Base-by-base conservation (phyloP, 1,139 yeast species). In the Kodamaea alishanica region DNA sequence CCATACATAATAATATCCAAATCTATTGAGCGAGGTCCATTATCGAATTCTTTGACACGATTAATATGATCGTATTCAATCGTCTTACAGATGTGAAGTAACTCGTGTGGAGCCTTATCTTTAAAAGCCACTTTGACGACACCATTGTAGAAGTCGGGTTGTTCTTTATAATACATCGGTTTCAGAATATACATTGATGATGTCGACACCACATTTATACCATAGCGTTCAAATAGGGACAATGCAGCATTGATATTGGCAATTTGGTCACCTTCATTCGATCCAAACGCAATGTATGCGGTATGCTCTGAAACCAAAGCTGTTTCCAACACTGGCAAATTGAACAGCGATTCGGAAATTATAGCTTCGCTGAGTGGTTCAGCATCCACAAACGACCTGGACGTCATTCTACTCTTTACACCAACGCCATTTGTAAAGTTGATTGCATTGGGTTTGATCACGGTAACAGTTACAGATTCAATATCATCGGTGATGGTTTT, bases 11-110 rank as follows among this genome's bases (percentile, higher is more conserved):
- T 52, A 20, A 92, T 87, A 60, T 92, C 99, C 43, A 92, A 71
- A 55, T 92, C 99, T 40, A 92, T 86, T 7, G 84, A 66, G 43
- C 99, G 70, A 6, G 98, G 98, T 0, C 98, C 97, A 55, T 92
- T 92, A 26, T 86, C 90, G 46, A 87, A 73, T 32, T 79, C 65
- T 56, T 92, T 92, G 22, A 81, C 80, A 37, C 99, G 68, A n/a
- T 75, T 69, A 30, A 90, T 64, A 26, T 75, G 76, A 6, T 77
- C 67, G 51, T 86, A 86, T 59, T 92, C 99, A 33, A 92, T 84
- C 24, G 75, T 70, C 54, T 94, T 90, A 42, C 90, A 61, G 3
- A 71, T 65, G 12, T 60, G 58, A 33, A 92, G 65, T 20, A 94
- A 64, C 1, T 78, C 80, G 32, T 73, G 68, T 1, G 99, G 97